Base-by-base conservation (phyloP, 306 rosid species). In the Pyrus pyrifolia region DNA sequence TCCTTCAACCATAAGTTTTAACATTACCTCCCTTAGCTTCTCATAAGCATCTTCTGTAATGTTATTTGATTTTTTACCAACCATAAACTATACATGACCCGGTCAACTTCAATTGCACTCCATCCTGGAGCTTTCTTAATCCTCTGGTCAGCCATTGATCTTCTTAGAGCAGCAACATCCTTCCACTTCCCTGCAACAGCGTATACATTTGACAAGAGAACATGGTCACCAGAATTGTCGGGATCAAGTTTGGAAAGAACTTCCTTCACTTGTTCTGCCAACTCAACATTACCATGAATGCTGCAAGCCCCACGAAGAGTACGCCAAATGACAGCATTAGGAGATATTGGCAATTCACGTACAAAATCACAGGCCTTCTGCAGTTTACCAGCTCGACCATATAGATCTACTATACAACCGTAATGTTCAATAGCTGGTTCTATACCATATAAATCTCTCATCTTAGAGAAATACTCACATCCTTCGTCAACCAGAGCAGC, bases 241-340 rank as follows among this genome's bases (percentile, higher is more conserved):
- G 97, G 98, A 78, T 93, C 98, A 79, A 88, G 83, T 82, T 83
- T 84, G 68, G 83, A 79, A 75, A 93, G 92, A 81, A 81, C 84
- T 67, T 87, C 84, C 80, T 89, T 93, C 79, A 93, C 96, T 65
- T 81, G 76, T 78, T 87, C 88, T 4, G 88, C 98, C 86, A 93
- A 69, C 60, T 88, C 84, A 11, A 91, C 82, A 51, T 93, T 72
- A 51, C 93, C 96, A 80, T 93, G 93, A 86, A 93, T 77, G 81
- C 97, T 88, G 78, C 97, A 93, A 81, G 98, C 97, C 71, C 98
- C 98, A 13, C 91, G 91, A 76, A 93, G 96, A 66, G 93, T 89
- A 83, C 97, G 75, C 97, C 98, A 93, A 77, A 91, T 87, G 71
- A 93, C 80, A 67, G 84, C 91, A 83, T 86, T 89, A 0, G 97